Percentiles rank a stretch among this genome's conserved stretches.
Evolutionary conservation across 805 yeast genomes (phyloP).

Genomic region (Sugiyamaella americana): DNA sequence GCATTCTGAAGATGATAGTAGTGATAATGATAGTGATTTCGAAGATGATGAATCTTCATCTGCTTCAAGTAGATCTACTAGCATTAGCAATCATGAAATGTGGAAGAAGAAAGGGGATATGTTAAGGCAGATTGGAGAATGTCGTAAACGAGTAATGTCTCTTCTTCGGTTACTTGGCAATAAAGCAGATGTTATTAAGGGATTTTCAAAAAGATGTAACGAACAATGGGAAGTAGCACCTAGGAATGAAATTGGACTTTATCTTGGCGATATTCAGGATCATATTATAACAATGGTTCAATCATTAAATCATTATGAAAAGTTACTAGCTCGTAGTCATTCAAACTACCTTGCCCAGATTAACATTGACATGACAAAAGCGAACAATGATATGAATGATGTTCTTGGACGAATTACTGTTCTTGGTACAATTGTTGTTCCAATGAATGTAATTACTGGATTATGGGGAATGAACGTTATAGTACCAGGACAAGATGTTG

Average conservation of each 20-base stretch:
- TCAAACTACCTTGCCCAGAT: slow-evolving; percentile 94
- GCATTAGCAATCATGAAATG: slow-evolving; percentile 45
- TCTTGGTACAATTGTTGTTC: slow-evolving; percentile 89
- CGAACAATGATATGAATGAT: slow-evolving; percentile 94
- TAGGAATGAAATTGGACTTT: slow-evolving; percentile 84
- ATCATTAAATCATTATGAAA: slow-evolving; percentile 88
- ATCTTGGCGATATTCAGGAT: slow-evolving; percentile 95
- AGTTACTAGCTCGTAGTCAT: slow-evolving; percentile 88
- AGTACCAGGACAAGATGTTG: slow-evolving; percentile 83
- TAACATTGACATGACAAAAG: slow-evolving; percentile 95
- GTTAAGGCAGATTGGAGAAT: slow-evolving; percentile 91
- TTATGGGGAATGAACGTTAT: slow-evolving; percentile 98
- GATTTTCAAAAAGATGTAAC: slow-evolving; percentile 84
- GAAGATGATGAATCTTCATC: slow-evolving; percentile 33
- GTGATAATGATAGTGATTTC: slow-evolving; percentile 34
- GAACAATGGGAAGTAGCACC: slow-evolving; percentile 80
- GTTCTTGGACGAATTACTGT: slow-evolving; percentile 90
- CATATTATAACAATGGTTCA: slow-evolving; percentile 97
- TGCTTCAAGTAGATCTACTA: slow-evolving; percentile 22
- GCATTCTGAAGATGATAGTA: slow-evolving; percentile 61
- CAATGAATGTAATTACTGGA: slow-evolving; percentile 93
- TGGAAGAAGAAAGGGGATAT: slow-evolving; percentile 94
- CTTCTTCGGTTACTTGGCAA: slow-evolving; percentile 76
- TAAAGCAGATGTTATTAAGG: slow-evolving; percentile 96
- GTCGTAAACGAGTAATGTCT: slow-evolving; percentile 91